Conservation (phyloP, 345 rosid genomes). For the Lepidium aucheri region DNA sequence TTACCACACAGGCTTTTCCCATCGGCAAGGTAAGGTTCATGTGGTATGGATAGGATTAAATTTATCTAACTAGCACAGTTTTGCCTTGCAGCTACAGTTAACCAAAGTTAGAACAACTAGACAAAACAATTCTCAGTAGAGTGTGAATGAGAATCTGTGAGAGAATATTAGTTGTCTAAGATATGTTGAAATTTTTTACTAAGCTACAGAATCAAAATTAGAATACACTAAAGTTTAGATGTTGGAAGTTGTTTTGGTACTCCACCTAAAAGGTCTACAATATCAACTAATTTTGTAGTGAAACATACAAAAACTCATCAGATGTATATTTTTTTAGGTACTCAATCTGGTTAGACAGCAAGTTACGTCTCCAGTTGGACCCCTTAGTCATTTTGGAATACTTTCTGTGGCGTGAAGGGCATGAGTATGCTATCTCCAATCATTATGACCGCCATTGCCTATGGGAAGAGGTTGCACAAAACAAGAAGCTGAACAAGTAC, state of each 20-base stretch:
- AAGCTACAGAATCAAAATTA: background rate
- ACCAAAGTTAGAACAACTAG: background rate
- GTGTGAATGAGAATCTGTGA: background rate
- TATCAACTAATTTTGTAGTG: background rate
- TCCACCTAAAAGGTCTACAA: background rate
- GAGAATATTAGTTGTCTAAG: background rate
- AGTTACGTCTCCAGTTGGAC: slow-evolving; percentile 82
- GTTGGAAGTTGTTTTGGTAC: background rate
- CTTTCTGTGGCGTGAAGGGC: slow-evolving; percentile 90
- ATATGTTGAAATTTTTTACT: background rate
- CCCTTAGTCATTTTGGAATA: slow-evolving; percentile 80
- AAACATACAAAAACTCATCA: background rate
- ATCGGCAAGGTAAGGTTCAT: slow-evolving; percentile 69
- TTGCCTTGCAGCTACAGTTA: background rate
- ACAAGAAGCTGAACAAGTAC: slow-evolving; percentile 91
- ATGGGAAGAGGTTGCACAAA: slow-evolving; percentile 97
- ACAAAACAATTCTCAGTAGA: background rate
- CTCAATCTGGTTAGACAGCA: slow-evolving; percentile 99
- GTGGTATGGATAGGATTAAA: background rate
- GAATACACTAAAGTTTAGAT: background rate
- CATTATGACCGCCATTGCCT: slow-evolving; percentile 94
- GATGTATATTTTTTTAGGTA: slow-evolving; percentile 42
- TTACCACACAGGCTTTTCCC: slow-evolving; percentile 90
- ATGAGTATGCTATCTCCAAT: slow-evolving; percentile 88
- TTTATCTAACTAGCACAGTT: background rate